Evolutionary conservation across 2,329 filamentous ascomycete genomes (phyloP).

Genomic region (Pseudogymnoascus verrucosus): DNA sequence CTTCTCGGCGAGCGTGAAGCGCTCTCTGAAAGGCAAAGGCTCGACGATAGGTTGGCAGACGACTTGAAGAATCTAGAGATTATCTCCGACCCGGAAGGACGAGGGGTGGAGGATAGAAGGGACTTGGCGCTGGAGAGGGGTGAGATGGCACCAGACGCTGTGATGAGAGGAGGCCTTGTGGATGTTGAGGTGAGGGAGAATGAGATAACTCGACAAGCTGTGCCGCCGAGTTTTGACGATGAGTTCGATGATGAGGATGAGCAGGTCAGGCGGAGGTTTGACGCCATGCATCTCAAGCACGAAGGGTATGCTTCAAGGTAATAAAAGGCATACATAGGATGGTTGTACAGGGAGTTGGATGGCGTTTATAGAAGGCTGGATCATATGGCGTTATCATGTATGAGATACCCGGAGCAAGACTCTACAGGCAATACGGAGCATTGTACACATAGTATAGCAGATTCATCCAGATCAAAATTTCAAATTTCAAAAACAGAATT

Average conservation of each 20-base stretch:
- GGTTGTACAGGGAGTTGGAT: constrained; percentile 5
- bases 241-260: constrained; percentile 22
- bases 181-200: constrained; percentile 47
- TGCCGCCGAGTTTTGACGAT: constrained; percentile 31
- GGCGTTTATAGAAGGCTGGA: constrained; percentile 1
- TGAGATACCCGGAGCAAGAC: constrained; percentile 3
- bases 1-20: constrained; percentile 58
- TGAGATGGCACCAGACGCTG: constrained; percentile 21
- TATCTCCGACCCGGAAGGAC: constrained; percentile 34
- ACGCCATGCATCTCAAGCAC: constrained; percentile 24
- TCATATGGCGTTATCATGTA: neutral
- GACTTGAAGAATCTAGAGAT: constrained; percentile 34
- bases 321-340: constrained; percentile 16
- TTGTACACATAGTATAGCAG: neutral
- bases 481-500: neutral
- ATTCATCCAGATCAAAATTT: neutral
- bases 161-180: constrained; percentile 26
- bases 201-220: constrained; percentile 32
- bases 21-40: constrained; percentile 37
- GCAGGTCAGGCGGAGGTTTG: constrained; percentile 22
- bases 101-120: constrained; percentile 30
- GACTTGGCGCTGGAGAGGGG: constrained; percentile 46
- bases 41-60: constrained; percentile 16
- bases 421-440: neutral
- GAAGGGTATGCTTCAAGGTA: constrained; percentile 26